Evolutionary conservation across 1,284 basidiomycete species (phyloP).

Genomic region (Ceratobasidium sp.): DNA sequence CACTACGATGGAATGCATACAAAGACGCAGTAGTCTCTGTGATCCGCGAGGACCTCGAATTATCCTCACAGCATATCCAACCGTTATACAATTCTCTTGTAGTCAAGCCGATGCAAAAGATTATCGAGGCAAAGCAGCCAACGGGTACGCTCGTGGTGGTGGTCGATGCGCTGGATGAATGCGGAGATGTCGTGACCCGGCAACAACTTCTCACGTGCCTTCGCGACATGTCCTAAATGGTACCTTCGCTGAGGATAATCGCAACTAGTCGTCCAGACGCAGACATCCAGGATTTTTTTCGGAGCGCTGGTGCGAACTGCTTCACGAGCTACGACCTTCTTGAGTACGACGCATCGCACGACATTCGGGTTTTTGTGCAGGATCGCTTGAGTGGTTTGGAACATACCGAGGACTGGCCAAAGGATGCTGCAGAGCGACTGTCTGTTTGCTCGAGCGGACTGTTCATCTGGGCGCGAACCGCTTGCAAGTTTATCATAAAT

Average conservation of each 20-base stretch:
- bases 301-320: too few relatives aligned
- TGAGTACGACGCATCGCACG: neutral
- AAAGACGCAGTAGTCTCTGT: neutral
- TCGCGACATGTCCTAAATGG: neutral
- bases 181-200: neutral
- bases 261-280: slow-evolving; percentile 36
- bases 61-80: neutral
- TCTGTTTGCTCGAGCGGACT: neutral
- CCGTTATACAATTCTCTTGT: neutral
- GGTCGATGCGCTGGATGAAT: slow-evolving; percentile 40
- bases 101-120: neutral
- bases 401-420: neutral
- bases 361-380: neutral
- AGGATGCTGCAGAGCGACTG: neutral
- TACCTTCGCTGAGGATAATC: slow-evolving; percentile 10
- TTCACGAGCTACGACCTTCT: neutral
- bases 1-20: neutral
- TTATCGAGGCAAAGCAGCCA: neutral
- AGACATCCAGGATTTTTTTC: neutral
- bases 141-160: slow-evolving; percentile 6
- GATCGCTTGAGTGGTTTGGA: neutral
- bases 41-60: neutral
- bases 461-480: slow-evolving; percentile 34
- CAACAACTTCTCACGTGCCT: neutral
- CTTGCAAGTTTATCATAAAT: neutral